A percentile compares a stretch with the other conserved stretches of the same genome.
Evolutionary conservation across 1,284 basidiomycete species (phyloP).

Genomic region (Rhizoctonia solani): DNA sequence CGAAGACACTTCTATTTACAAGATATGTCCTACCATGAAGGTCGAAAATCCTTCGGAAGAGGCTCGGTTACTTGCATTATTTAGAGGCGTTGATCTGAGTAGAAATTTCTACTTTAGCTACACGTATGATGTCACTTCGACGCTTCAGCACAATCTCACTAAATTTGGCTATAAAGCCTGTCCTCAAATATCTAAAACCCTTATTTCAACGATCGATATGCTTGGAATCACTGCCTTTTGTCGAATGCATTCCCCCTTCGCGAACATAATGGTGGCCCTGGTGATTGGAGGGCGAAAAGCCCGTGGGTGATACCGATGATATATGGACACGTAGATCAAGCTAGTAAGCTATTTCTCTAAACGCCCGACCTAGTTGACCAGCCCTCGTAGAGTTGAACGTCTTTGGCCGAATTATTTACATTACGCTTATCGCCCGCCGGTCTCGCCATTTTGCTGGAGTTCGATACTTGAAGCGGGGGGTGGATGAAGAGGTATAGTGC

Average conservation of each 20-base stretch:
- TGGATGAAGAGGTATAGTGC: slow-evolving; percentile 87
- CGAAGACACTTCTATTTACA: slow-evolving; percentile 86
- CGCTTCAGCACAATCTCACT: slow-evolving; percentile 92
- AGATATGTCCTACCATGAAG: slow-evolving; percentile 72
- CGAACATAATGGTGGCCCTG: slow-evolving; percentile 43
- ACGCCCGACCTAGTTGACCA: not conserved
- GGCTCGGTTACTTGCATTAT: slow-evolving; percentile 59
- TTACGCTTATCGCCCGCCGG: slow-evolving; percentile 91
- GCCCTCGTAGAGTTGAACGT: slow-evolving; percentile 77
- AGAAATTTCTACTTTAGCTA: slow-evolving; percentile 99
- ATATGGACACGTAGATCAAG: slow-evolving; percentile 97
- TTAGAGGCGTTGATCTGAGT: slow-evolving; percentile 96
- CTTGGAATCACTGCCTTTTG: slow-evolving; percentile 96
- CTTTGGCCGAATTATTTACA: slow-evolving; percentile 86
- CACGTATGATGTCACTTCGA: slow-evolving; percentile 96
- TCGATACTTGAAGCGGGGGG: slow-evolving; percentile 92
- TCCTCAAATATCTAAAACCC: slow-evolving; percentile 24
- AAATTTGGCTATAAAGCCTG: slow-evolving; percentile 43
- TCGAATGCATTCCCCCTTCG: slow-evolving; percentile 58
- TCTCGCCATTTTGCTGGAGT: slow-evolving; percentile 97
- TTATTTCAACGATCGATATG: slow-evolving; percentile 83
- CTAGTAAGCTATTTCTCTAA: slow-evolving; percentile 65
- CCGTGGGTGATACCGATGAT: slow-evolving; percentile 93
- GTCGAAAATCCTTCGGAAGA: slow-evolving; percentile 85
- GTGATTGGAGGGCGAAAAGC: slow-evolving; percentile 56